Conservation (phyloP, 139 green algal genomes). For the Trebouxia sp. region DNA sequence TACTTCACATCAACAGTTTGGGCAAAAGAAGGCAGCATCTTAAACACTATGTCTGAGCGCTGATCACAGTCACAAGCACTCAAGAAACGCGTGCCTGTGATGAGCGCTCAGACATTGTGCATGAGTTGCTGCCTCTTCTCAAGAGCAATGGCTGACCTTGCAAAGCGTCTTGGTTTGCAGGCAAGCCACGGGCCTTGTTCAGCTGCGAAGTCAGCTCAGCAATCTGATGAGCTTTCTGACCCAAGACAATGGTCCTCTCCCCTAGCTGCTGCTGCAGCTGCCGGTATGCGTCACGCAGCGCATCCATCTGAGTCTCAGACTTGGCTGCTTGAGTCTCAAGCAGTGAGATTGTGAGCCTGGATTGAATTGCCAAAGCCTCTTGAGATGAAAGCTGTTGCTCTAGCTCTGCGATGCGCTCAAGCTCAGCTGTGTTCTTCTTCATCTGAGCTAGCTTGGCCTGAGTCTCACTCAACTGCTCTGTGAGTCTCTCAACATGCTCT, state of each 20-base stretch:
- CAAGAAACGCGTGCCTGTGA: too few relatives aligned
- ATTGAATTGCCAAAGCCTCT: not conserved
- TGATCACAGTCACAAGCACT: too few relatives aligned
- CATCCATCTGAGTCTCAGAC: not conserved
- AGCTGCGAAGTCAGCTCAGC: not conserved
- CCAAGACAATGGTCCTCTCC: not conserved
- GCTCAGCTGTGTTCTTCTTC: not conserved
- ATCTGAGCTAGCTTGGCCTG: not conserved
- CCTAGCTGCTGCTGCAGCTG: slow-evolving; percentile 13
- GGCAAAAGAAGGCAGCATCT: too few relatives aligned
- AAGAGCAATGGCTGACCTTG: too few relatives aligned
- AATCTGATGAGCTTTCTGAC: slow-evolving; percentile 15
- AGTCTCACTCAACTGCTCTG: not conserved
- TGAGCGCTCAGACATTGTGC: too few relatives aligned
- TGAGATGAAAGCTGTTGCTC: not conserved
- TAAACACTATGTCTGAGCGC: too few relatives aligned
- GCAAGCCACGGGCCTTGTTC: not conserved
- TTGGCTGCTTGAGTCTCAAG: not conserved
- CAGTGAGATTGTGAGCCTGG: not conserved
- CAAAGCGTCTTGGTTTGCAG: too few relatives aligned
- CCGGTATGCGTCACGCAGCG: not conserved
- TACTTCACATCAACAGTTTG: too few relatives aligned
- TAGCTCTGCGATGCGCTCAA: too few relatives aligned
- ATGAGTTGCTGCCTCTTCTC: too few relatives aligned
- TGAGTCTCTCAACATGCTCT: not conserved